A percentile compares a stretch with the other conserved stretches of the same genome.
Evolutionary conservation across 441 rosid genomes (phyloP).

Genomic region (Pelargonium exstipulatum): DNA sequence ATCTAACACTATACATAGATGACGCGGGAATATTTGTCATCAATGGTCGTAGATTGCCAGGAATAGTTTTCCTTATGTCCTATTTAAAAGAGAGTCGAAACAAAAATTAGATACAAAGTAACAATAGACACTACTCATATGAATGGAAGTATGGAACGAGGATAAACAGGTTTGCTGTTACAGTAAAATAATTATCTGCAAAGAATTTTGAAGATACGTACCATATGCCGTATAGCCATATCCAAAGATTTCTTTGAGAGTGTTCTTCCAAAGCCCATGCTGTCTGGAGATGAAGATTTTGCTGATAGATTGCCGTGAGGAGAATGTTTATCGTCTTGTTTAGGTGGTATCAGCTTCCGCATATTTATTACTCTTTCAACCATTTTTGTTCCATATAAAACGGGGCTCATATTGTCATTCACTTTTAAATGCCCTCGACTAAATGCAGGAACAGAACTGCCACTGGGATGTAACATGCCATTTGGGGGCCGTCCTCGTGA

Average conservation of each 20-base stretch:
- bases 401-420: slow-evolving; percentile 76
- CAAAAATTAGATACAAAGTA: neutral
- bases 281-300: slow-evolving; percentile 84
- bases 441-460: slow-evolving; percentile 86
- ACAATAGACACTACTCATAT: neutral
- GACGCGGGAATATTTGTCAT: slow-evolving; percentile 97
- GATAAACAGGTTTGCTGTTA: neutral
- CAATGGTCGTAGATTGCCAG: slow-evolving; percentile 76
- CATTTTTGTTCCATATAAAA: slow-evolving; percentile 77
- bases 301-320: slow-evolving; percentile 64
- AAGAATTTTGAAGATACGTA: slow-evolving; percentile 25
- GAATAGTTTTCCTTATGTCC: slow-evolving; percentile 91
- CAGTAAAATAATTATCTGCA: neutral
- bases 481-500: slow-evolving; percentile 71
- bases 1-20: slow-evolving; percentile 93
- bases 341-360: slow-evolving; percentile 84
- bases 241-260: slow-evolving; percentile 96
- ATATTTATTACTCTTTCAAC: slow-evolving; percentile 93
- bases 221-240: slow-evolving; percentile 99
- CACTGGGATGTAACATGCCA: slow-evolving; percentile 54
- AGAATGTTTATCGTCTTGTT: slow-evolving; percentile 70
- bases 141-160: neutral
- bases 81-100: slow-evolving; percentile 29
- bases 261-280: slow-evolving; percentile 84
- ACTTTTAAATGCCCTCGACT: slow-evolving; percentile 55